Conservation (phyloP, 805 yeast genomes). For the Pichia manshurica region DNA sequence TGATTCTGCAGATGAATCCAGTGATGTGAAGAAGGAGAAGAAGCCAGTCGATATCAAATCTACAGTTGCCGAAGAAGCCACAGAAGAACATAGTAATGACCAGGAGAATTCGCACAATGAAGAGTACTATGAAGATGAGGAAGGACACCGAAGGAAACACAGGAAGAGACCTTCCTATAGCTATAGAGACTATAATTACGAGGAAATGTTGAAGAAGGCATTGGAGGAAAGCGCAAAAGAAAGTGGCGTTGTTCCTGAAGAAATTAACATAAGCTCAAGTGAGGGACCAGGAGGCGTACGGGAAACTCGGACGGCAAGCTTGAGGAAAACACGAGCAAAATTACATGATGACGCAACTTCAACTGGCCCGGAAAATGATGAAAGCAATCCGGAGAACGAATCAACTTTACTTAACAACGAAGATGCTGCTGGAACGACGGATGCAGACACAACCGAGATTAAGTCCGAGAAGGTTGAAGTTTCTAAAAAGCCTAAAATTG, state of each 20-base stretch:
- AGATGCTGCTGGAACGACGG: slow-evolving; percentile 11
- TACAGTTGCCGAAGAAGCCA: too few relatives aligned
- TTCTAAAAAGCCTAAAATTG: background rate
- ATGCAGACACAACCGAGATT: background rate
- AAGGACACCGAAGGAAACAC: slow-evolving; percentile 8
- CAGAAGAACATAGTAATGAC: slow-evolving; percentile 3
- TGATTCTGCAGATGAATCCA: slow-evolving; percentile 11
- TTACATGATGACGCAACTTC: slow-evolving; percentile 34
- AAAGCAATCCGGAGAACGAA: background rate
- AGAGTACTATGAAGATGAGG: slow-evolving; percentile 5
- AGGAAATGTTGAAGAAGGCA: slow-evolving; percentile 37
- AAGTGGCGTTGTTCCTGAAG: slow-evolving; percentile 36
- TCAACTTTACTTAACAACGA: slow-evolving; percentile 10
- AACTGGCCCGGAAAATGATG: slow-evolving; percentile 38
- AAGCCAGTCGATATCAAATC: slow-evolving; percentile 12
- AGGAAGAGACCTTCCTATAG: slow-evolving; percentile 18
- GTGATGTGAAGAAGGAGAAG: background rate
- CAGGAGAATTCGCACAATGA: slow-evolving; percentile 9
- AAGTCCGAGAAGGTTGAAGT: background rate
- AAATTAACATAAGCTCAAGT: slow-evolving; percentile 29
- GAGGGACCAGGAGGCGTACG: slow-evolving; percentile 23
- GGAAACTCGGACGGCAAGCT: slow-evolving; percentile 16
- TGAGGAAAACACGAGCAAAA: slow-evolving; percentile 24
- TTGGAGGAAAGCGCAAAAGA: slow-evolving; percentile 54
- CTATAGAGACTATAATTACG: slow-evolving; percentile 28